Base-by-base conservation (phyloP, 148 eudicot species). In the Camellia granthamiana region DNA sequence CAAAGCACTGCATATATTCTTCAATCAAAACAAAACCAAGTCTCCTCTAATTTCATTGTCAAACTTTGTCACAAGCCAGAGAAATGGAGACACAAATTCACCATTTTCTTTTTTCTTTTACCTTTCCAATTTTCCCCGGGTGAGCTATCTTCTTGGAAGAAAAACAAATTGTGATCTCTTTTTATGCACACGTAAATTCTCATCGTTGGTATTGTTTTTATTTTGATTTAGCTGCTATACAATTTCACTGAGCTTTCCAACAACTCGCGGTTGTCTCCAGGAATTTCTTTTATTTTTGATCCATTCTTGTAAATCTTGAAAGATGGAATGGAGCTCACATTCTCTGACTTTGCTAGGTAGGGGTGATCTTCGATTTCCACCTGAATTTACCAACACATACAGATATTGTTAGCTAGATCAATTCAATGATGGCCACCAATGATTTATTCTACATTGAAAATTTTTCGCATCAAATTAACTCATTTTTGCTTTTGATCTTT, bases 301-400 rank as follows among this genome's bases (percentile, higher is more conserved):
- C 90, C 90, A 60, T 88, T 86, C 83, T 85, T 88, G 80, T 88
- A 88, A n/a, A 88, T 85, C 85, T 84, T 82, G 84, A 88, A 84
- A 72, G 82, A 81, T 41, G 90, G 90, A 74, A 77, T 72, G 66
- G 81, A 52, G 74, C 60, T 81, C 46, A 82, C 83, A 56, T 44
- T 84, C 77, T 85, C 88, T 65, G 87, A 85, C 68, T 85, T 85
- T 69, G 85, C 84, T 67, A 88, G 82, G 83, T 84, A 84, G 12
- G 90, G 88, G 58, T 88, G 87, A 8, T 82, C 87, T 82, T 88
- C 87, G 54, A 86, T 82, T 65, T 88, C 87, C 81, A 88, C 90
- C 90, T 88, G 81, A 54, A 18, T 74, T 58, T 30, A 49, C 69
- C 66, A 56, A 55, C 46, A 21, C 47, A 19, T n/a, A 74, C 55